Percentiles rank a stretch among this genome's conserved stretches.
Conservation (phyloP, 2,329 filamentous ascomycete species). For the Penicillium sp. region DNA sequence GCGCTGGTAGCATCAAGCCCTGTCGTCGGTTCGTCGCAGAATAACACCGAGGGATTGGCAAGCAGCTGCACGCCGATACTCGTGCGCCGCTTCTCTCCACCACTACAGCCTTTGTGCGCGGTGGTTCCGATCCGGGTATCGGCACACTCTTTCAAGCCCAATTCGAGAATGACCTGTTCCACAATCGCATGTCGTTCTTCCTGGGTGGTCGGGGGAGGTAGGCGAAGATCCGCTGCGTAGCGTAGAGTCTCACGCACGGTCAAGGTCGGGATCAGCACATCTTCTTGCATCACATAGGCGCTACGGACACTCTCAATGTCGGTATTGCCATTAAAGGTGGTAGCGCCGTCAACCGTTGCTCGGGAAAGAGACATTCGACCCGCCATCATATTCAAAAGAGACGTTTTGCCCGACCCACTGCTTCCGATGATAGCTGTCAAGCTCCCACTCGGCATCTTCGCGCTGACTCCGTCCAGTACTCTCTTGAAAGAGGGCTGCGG, state of each 20-base stretch:
- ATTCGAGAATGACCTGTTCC: slow-evolving; percentile 68
- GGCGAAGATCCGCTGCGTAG: slow-evolving; percentile 65
- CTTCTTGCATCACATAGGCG: slow-evolving; percentile 65
- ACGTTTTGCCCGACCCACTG: slow-evolving; percentile 68
- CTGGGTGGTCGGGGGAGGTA: slow-evolving; percentile 57
- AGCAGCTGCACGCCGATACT: slow-evolving; percentile 73
- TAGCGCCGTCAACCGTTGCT: slow-evolving; percentile 46
- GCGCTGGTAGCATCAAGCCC: slow-evolving; percentile 68
- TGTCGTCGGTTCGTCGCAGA: slow-evolving; percentile 74
- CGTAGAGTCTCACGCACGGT: slow-evolving; percentile 69
- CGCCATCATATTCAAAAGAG: slow-evolving; percentile 64
- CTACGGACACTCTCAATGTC: slow-evolving; percentile 44
- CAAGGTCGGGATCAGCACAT: slow-evolving; percentile 64
- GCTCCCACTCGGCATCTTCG: slow-evolving; percentile 58
- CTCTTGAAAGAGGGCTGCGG: slow-evolving; percentile 29
- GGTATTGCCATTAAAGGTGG: slow-evolving; percentile 56
- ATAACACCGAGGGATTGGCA: slow-evolving; percentile 71
- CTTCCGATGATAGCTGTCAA: slow-evolving; percentile 71
- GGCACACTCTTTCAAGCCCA: slow-evolving; percentile 71
- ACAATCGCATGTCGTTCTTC: slow-evolving; percentile 59
- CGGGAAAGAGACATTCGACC: slow-evolving; percentile 59
- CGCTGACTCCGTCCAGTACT: slow-evolving; percentile 59
- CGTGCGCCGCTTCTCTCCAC: slow-evolving; percentile 69
- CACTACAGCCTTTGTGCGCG: slow-evolving; percentile 68
- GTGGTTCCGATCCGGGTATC: slow-evolving; percentile 67